phyloP scores from a whole-genome alignment of 108 stramenopile species.

The Mediolabrus comicus region DNA sequence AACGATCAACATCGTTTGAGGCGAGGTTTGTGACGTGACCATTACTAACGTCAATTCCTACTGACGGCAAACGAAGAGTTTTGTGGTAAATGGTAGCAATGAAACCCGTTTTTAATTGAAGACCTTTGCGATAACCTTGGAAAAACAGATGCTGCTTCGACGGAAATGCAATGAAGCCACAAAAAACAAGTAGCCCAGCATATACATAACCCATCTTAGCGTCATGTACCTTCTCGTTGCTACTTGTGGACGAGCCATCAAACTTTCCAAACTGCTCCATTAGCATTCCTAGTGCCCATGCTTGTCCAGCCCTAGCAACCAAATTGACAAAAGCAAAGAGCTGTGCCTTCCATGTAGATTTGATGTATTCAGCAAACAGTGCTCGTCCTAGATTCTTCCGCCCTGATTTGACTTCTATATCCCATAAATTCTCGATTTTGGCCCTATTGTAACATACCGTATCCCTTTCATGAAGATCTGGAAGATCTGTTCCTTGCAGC shows the following conservation, averaged over 20 bases:
- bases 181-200: conserved; percentile 1
- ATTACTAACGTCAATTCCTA: conserved; percentile 1
- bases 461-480: conserved; percentile 43
- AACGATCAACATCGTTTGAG: conserved; percentile 53
- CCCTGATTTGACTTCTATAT: conserved; percentile 19
- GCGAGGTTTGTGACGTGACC: conserved; percentile 51
- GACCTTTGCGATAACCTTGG: conserved; percentile 18
- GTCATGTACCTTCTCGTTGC: background rate
- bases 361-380: conserved; percentile 7
- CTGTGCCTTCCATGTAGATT: conserved; percentile 8
- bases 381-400: conserved; percentile 13
- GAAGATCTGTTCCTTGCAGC: conserved; percentile 47
- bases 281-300: conserved; percentile 6
- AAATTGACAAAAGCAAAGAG: background rate
- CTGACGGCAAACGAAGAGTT: conserved; percentile 13
- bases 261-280: conserved; percentile 10
- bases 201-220: conserved; percentile 2
- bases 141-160: conserved; percentile 31
- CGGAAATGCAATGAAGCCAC: conserved; percentile 16
- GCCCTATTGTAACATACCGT: conserved; percentile 13
- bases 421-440: conserved; percentile 47
- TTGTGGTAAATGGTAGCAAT: conserved; percentile 69
- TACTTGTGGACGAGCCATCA: background rate
- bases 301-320: conserved; percentile 5
- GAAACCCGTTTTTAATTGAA: conserved; percentile 10